Evolutionary conservation across 768 basidiomycete genomes (phyloP).

Genomic region (Lactarius indigo): DNA sequence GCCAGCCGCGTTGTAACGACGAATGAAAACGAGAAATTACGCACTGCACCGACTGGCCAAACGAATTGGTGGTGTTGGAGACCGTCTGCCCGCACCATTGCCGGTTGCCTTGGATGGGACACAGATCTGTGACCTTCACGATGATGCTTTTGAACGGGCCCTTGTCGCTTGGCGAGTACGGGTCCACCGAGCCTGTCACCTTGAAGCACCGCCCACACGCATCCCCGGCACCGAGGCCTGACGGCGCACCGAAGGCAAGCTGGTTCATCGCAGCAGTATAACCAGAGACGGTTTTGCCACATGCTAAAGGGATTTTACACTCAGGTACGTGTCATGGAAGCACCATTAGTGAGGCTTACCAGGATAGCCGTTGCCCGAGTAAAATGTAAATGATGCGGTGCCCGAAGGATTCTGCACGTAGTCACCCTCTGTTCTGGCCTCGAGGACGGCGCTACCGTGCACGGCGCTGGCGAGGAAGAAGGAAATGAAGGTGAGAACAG

Average conservation of each 20-base stretch:
- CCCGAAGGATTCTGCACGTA: constrained; percentile 54
- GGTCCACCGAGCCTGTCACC: constrained; percentile 52
- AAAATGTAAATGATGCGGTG: constrained; percentile 51
- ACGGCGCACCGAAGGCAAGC: constrained; percentile 49
- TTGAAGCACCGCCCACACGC: constrained; percentile 62
- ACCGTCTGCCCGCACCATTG: constrained; percentile 54
- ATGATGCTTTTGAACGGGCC: constrained; percentile 56
- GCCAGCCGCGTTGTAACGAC: background rate
- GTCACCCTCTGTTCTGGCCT: constrained; percentile 39
- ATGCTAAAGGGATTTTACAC: constrained; percentile 36
- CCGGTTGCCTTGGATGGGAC: constrained; percentile 47
- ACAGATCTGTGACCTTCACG: constrained; percentile 46
- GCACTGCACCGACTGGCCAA: constrained; percentile 48
- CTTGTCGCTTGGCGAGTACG: constrained; percentile 46
- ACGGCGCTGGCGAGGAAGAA: background rate
- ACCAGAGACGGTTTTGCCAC: constrained; percentile 49
- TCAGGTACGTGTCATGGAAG: background rate
- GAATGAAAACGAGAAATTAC: constrained; percentile 25
- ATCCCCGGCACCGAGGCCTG: constrained; percentile 53
- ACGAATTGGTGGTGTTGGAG: constrained; percentile 41
- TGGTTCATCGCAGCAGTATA: constrained; percentile 58
- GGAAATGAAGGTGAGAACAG: background rate
- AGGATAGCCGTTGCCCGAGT: constrained; percentile 49
- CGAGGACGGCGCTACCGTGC: background rate
- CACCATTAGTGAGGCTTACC: constrained; percentile 32